Base-by-base conservation (phyloP, 208 protist species). In the Endotrypanum monterogeii region DNA sequence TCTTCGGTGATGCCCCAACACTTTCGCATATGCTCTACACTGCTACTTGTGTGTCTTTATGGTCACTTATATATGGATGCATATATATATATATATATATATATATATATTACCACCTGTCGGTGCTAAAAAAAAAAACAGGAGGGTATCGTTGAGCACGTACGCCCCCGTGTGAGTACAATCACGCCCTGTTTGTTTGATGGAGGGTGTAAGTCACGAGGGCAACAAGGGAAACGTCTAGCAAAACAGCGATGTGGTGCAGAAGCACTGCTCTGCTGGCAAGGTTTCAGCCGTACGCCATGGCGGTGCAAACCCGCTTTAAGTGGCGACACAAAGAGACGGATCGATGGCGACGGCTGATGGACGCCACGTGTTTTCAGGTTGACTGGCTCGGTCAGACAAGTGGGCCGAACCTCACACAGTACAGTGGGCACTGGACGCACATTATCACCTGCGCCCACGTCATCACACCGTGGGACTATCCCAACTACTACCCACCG, bases 301-400 rank as follows among this genome's bases (percentile, higher is more conserved):
- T 97, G 88, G 90, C 90, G 20, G 85, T 97, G 32, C 91, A 95
- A 78, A 95, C 89, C 28, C 90, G 93, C 50, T 97, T 97, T 68
- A 93, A 94, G 57, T 97, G 93, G 91, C 89, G 93, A 8, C 93
- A 97, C 86, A 97, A 97, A 80, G 90, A 97, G 73, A 95, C 89
- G 63, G 93, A 97, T 67, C 89, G 90, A 18, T 97, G 93, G 91
- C 90, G 93, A 3, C 87, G 93, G 20, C 78, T 97, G 72, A 97
- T 97, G 93, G 93, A 97, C 61, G 93, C 89, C 57, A 88, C 93
- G 54, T 97, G 93, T 82, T 93, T 97, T 57, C 83, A 79, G 4
- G 79, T 95, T 4, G 93, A 97, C 73, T 97, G 93, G 93, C 71
- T 95, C 11, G 84, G 86, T 11, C 90, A 94, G 73, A 95, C 93